Conservation (phyloP, 2,329 filamentous ascomycete species). For the Cryphonectria parasitica region DNA sequence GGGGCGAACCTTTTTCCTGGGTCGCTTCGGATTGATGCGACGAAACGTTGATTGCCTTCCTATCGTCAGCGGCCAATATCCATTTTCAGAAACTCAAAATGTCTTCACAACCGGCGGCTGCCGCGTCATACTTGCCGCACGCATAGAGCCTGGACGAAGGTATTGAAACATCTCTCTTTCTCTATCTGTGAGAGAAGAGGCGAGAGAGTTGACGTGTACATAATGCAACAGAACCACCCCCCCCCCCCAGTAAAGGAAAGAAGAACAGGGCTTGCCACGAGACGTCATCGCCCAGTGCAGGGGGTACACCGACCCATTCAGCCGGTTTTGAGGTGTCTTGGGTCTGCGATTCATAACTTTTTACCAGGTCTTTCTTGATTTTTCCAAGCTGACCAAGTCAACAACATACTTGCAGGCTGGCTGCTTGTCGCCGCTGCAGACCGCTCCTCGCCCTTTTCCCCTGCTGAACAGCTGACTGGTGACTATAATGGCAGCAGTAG, state of each 20-base stretch:
- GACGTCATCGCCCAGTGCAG: slow-evolving; percentile 20
- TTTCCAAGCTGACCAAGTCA: slow-evolving; percentile 1
- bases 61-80: not conserved
- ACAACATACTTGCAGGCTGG: not conserved
- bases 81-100: not conserved
- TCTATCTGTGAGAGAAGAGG: slow-evolving; percentile 10
- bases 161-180: not conserved
- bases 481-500: not conserved
- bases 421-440: not conserved
- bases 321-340: slow-evolving; percentile 5
- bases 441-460: not conserved
- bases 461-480: not conserved
- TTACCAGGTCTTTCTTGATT: not conserved
- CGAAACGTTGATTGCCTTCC: slow-evolving; percentile 21
- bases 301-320: slow-evolving; percentile 10
- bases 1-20: slow-evolving; percentile 24
- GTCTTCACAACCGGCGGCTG: not conserved
- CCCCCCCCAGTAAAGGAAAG: not conserved
- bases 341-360: not conserved
- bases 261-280: slow-evolving; percentile 8
- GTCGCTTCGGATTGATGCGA: slow-evolving; percentile 15
- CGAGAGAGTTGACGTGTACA: slow-evolving; percentile 23
- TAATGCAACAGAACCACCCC: not conserved
- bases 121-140: not conserved
- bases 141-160: not conserved